Evolutionary conservation across 2,329 filamentous ascomycete species (phyloP), one percentile per base, ranked within the genome.

Genomic region (Ophiocordyceps camponoti-floridani): DNA sequence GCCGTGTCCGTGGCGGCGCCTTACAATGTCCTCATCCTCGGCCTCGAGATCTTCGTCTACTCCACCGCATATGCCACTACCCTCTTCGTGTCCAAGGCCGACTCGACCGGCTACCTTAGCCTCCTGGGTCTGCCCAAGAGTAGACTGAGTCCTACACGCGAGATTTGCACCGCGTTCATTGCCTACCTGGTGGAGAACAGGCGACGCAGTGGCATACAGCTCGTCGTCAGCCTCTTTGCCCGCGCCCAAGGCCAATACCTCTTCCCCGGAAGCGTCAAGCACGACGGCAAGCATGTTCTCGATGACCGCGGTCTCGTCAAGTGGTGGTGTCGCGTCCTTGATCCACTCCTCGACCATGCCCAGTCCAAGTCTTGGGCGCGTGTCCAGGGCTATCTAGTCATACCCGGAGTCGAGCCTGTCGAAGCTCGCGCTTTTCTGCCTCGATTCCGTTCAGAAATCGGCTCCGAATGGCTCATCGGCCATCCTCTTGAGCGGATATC

Each of bases 31-130:
- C 64, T 95, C 7, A 71, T 89, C 9, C 79, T 94, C 47, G 89
- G 83, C 14, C 72, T 98, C 49, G 91, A 98, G 58, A 70, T 95
- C 44, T 72, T 91, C 53, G 74, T 98, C 48, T 98, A 93, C 62
- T 83, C 79, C 0, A 94, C 88, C 0, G 73, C 75, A 41, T 73
- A 75, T 53, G 74, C 86, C 23, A 94, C 83, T 1, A 95, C 84
- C 4, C 73, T 96, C 45, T 98, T 98, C 59, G 82, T 98, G 23
- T 89, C 88, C 50, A 98, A 98, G 62, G 91, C 91, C 43, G 91
- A 98, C 64, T 95, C 91, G 10, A 95, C 89, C 0, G 91, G 93
- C 23, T 93, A 86, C 57, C 65, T 95, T 10, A 69, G 79, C 51
- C 68, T 82, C 2, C 66, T 88, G 33, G 65, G 73, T 16, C 66